phyloP scores from a whole-genome alignment of 257 asterid genomes.

The Linaria vulgaris region DNA sequence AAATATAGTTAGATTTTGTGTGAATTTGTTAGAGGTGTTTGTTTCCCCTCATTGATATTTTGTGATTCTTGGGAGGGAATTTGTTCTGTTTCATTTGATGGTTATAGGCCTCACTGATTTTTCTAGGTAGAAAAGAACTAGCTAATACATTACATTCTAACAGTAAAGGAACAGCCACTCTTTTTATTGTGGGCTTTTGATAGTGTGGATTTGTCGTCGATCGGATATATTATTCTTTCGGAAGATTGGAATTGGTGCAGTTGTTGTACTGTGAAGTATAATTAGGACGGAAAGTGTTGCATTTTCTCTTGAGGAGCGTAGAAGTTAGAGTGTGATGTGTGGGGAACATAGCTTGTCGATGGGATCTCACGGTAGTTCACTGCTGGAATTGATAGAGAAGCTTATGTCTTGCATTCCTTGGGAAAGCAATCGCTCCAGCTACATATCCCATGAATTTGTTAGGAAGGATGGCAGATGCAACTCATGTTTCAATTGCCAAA shows the following conservation, averaged over 20 bases:
- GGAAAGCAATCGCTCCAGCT: slow-evolving; percentile 37
- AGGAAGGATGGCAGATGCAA: slow-evolving; percentile 40
- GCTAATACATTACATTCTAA: slow-evolving; percentile 18
- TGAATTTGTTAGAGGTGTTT: slow-evolving; percentile 33
- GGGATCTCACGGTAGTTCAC: slow-evolving; percentile 65
- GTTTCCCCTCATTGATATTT: slow-evolving; percentile 32
- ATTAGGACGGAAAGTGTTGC: slow-evolving; percentile 20
- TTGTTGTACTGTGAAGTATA: slow-evolving; percentile 13
- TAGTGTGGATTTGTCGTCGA: slow-evolving; percentile 30
- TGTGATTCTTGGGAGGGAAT: slow-evolving; percentile 43
- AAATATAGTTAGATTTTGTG: slow-evolving; percentile 38
- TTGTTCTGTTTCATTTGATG: slow-evolving; percentile 25
- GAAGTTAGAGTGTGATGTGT: slow-evolving; percentile 29
- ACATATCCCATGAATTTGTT: slow-evolving; percentile 33
- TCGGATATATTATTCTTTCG: slow-evolving; percentile 40
- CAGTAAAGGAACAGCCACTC: slow-evolving; percentile 37
- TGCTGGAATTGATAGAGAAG: slow-evolving; percentile 62
- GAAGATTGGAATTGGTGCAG: slow-evolving; percentile 14
- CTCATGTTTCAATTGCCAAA: slow-evolving; percentile 50
- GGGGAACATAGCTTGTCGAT: slow-evolving; percentile 47
- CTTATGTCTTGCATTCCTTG: slow-evolving; percentile 61
- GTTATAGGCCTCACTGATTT: slow-evolving; percentile 31
- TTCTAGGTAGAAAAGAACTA: slow-evolving; percentile 22
- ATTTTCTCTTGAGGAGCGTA: slow-evolving; percentile 19
- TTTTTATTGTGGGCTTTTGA: slow-evolving; percentile 73